phyloP scores from a whole-genome alignment of 305 asterid genomes.

The Plantago coronopus region DNA sequence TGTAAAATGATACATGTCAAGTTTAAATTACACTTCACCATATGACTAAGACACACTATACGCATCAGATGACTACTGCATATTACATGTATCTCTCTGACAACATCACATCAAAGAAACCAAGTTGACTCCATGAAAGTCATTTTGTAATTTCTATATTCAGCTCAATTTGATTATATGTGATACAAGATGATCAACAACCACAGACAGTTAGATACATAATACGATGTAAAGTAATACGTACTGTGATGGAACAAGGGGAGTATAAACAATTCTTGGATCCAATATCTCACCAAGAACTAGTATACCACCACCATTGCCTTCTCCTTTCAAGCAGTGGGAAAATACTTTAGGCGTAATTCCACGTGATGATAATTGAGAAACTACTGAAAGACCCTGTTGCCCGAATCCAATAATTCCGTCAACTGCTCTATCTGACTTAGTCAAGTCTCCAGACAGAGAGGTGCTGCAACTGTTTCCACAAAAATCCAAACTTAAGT shows the following conservation, averaged over 20 bases:
- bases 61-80: neutral
- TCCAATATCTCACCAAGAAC: slow-evolving; percentile 97
- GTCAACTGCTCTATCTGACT: slow-evolving; percentile 83
- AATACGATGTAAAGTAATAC: slow-evolving; percentile 39
- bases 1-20: too few relatives aligned
- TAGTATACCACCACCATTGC: slow-evolving; percentile 77
- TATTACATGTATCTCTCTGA: neutral
- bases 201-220: slow-evolving; percentile 20
- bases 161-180: neutral
- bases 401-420: slow-evolving; percentile 90
- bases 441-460: slow-evolving; percentile 69
- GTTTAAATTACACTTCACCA: too few relatives aligned
- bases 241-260: slow-evolving; percentile 92
- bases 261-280: slow-evolving; percentile 80
- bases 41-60: too few relatives aligned
- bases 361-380: slow-evolving; percentile 75
- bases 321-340: slow-evolving; percentile 90
- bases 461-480: slow-evolving; percentile 84
- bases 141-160: too few relatives aligned
- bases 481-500: slow-evolving; percentile 10
- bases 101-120: neutral
- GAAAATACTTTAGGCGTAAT: slow-evolving; percentile 80
- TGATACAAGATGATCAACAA: slow-evolving; percentile 10
- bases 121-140: neutral
- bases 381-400: slow-evolving; percentile 67